A percentile compares a stretch with the other conserved stretches of the same genome.
These are phyloP conservation scores for Peribolospora kevripleyi DNA, from an alignment of 768 basidiomycete genomes.

Conservation along the genomic window DNA sequence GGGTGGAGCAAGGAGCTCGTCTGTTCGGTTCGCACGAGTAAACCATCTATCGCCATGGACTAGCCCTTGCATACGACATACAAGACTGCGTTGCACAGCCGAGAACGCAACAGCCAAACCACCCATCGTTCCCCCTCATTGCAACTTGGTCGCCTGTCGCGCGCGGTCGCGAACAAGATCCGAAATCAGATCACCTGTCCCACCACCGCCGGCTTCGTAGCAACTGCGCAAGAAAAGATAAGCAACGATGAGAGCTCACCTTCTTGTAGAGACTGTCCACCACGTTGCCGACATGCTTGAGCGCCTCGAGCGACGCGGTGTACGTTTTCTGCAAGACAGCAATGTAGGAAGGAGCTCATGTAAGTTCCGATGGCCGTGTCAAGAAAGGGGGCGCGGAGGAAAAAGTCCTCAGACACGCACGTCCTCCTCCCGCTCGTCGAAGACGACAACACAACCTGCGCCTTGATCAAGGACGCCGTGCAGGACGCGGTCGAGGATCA, in stretches of 20 bases:
- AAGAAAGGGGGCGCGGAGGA: neutral
- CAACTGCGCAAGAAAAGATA: no score
- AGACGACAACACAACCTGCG: constrained; percentile 72
- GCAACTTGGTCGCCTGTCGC: no score
- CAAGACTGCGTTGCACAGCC: no score
- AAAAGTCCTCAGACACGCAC: constrained; percentile 26
- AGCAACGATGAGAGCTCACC: constrained; percentile 17
- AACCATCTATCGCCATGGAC: no score
- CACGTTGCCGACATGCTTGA: constrained; percentile 78
- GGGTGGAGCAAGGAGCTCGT: no score
- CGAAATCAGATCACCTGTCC: no score
- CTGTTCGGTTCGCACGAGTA: no score
- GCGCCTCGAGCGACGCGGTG: constrained; percentile 62
- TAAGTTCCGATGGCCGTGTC: neutral
- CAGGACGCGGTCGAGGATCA: constrained; percentile 91
- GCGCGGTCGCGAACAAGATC: no score
- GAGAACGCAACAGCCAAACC: no score
- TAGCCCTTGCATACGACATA: no score
- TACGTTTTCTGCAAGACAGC: constrained; percentile 42
- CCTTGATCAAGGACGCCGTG: constrained; percentile 94
- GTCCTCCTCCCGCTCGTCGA: constrained; percentile 61
- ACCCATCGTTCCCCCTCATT: no score
- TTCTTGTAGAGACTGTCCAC: constrained; percentile 82
- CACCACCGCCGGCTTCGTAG: no score
- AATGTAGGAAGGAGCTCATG: neutral